Percentiles rank a stretch among this genome's conserved stretches.
Conservation (phyloP, 345 rosid genomes). For the Rhodomyrtus tomentosa region DNA sequence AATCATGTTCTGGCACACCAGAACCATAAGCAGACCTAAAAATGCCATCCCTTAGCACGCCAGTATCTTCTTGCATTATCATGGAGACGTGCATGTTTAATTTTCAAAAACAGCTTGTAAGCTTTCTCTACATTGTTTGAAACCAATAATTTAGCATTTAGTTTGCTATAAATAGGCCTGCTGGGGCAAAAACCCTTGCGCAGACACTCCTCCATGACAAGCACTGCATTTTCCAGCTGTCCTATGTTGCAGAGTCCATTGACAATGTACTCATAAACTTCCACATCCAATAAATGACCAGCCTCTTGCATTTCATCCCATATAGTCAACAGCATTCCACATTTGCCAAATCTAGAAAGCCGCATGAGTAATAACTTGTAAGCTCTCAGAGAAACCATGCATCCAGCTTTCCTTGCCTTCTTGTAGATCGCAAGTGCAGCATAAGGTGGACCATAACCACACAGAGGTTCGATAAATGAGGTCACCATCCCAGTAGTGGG, state of each 20-base stretch:
- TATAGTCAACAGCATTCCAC: conserved; percentile 67
- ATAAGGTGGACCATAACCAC: conserved; percentile 83
- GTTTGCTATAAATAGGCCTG: conserved; percentile 61
- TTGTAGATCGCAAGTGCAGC: conserved; percentile 72
- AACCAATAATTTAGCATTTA: conserved; percentile 58
- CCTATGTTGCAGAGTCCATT: conserved; percentile 85
- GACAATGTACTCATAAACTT: conserved; percentile 69
- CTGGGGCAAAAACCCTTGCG: conserved; percentile 73
- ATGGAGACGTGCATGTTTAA: conserved; percentile 52
- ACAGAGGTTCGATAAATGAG: conserved; percentile 51
- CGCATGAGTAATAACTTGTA: conserved; percentile 75
- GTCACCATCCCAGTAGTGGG: conserved; percentile 61
- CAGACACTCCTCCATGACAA: conserved; percentile 85
- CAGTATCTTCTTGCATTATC: conserved; percentile 67
- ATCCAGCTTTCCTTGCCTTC: conserved; percentile 64
- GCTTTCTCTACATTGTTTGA: conserved; percentile 68
- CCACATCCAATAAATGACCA: conserved; percentile 54
- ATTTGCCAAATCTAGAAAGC: conserved; percentile 82
- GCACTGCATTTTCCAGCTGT: conserved; percentile 78
- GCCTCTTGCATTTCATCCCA: conserved; percentile 86
- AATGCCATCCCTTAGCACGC: conserved; percentile 91
- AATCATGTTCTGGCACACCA: neutral
- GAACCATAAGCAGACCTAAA: conserved; percentile 21
- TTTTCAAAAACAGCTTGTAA: conserved; percentile 59
- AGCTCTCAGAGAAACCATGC: conserved; percentile 49